A percentile compares a stretch with the other conserved stretches of the same genome.
These are phyloP conservation scores for Aleurites moluccanus DNA, from an alignment of 441 rosid species.

Conservation along the genomic window DNA sequence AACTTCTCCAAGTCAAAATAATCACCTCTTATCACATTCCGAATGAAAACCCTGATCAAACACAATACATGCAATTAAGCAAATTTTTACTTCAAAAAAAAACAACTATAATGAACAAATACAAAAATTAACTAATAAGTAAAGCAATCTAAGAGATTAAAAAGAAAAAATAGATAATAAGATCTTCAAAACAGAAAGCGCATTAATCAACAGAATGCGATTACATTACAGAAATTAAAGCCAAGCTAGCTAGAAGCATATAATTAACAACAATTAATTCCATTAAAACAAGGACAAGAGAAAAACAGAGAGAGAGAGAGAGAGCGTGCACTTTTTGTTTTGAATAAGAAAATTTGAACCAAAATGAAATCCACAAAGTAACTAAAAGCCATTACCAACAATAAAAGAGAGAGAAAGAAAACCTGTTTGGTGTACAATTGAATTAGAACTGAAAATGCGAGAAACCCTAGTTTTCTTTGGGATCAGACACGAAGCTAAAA, in stretches of 20 bases:
- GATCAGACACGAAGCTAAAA: constrained; percentile 43
- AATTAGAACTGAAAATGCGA: constrained; percentile 7
- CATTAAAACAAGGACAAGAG: not conserved
- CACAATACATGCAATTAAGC: constrained; percentile 15
- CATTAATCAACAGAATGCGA: not conserved
- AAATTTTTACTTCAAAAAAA: not conserved
- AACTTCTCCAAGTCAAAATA: constrained; percentile 21
- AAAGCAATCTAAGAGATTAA: not conserved
- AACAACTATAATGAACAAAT: no score
- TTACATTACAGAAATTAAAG: not conserved
- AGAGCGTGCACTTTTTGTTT: not conserved
- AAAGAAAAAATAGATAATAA: not conserved
- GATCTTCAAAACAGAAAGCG: not conserved
- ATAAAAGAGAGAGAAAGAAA: not conserved
- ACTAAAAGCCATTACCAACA: not conserved
- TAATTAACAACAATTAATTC: not conserved
- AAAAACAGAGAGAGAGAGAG: not conserved
- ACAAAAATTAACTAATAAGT: not conserved
- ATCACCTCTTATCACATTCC: constrained; percentile 24
- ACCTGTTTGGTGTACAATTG: constrained; percentile 12
- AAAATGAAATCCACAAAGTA: not conserved
- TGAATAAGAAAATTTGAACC: not conserved
- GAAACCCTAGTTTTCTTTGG: constrained; percentile 26
- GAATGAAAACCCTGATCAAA: no score
- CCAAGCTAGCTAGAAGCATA: not conserved